phyloP scores from a whole-genome alignment of 257 asterid genomes.

The Ehretia macrophylla region DNA sequence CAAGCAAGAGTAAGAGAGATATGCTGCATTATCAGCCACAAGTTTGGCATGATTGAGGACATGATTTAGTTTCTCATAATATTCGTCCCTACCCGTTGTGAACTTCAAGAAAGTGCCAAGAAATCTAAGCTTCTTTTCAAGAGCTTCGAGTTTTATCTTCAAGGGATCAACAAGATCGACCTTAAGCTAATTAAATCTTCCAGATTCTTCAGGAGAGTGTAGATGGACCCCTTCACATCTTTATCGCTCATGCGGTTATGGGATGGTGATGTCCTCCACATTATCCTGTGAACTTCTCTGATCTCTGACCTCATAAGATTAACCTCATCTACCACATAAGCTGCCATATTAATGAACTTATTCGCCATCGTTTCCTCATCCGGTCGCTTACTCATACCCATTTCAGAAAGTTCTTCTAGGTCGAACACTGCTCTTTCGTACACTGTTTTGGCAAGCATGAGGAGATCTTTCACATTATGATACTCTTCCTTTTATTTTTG shows the following conservation, averaged over 20 bases:
- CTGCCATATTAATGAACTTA: too few relatives aligned
- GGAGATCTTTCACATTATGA: background rate
- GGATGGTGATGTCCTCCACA: background rate
- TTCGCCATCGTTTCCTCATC: background rate
- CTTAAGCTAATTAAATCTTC: too few relatives aligned
- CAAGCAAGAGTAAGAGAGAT: slow-evolving; percentile 2
- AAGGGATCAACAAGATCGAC: background rate
- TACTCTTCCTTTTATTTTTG: too few relatives aligned
- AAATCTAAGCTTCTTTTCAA: background rate
- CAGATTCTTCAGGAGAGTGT: too few relatives aligned
- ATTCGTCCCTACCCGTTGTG: background rate
- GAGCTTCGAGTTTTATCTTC: background rate
- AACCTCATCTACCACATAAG: too few relatives aligned
- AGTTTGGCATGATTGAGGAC: background rate
- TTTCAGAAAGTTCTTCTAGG: too few relatives aligned
- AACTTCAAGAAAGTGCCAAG: background rate
- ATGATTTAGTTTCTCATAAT: background rate
- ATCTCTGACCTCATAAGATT: too few relatives aligned
- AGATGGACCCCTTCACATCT: too few relatives aligned
- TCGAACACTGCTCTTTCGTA: too few relatives aligned
- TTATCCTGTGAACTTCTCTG: too few relatives aligned
- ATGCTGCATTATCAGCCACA: background rate
- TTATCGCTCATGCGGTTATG: background rate
- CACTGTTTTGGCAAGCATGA: too few relatives aligned
- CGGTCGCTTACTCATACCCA: too few relatives aligned